Evolutionary conservation across 83 land plant species (phyloP).

Genomic region (Thuja plicata): DNA sequence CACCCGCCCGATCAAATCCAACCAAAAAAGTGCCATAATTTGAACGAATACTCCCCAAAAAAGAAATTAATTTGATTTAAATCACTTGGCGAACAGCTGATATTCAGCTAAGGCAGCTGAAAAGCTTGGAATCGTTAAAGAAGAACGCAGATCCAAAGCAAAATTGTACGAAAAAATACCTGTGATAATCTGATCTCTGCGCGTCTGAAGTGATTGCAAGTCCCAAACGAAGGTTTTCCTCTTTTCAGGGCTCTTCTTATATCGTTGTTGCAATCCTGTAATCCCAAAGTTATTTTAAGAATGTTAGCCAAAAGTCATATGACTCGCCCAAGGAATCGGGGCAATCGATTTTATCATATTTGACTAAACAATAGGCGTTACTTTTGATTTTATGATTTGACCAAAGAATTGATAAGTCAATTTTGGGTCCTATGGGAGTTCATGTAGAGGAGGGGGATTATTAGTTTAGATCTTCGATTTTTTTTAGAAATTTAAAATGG

Average conservation of each 20-base stretch:
- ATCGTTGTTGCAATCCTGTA: background rate
- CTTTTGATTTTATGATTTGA: no score
- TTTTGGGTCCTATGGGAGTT: no score
- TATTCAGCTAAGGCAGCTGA: background rate
- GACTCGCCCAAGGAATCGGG: background rate
- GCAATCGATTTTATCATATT: background rate
- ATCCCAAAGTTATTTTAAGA: background rate
- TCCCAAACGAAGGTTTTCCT: background rate
- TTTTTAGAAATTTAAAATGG: no score
- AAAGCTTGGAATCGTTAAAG: background rate
- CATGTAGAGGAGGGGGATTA: no score
- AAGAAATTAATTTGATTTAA: background rate
- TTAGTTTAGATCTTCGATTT: no score
- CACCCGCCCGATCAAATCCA: background rate
- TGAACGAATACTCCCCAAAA: background rate
- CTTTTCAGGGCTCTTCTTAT: no score
- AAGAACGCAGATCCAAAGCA: background rate
- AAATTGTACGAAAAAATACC: background rate
- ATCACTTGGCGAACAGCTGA: background rate
- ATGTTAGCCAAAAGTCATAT: background rate
- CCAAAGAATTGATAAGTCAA: no score
- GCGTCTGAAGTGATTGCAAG: background rate
- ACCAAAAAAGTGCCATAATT: background rate
- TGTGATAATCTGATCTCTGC: background rate
- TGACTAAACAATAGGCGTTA: background rate